Evolutionary conservation across 2,329 filamentous ascomycete genomes (phyloP).

Genomic region (Periglandula ipomoeae): DNA sequence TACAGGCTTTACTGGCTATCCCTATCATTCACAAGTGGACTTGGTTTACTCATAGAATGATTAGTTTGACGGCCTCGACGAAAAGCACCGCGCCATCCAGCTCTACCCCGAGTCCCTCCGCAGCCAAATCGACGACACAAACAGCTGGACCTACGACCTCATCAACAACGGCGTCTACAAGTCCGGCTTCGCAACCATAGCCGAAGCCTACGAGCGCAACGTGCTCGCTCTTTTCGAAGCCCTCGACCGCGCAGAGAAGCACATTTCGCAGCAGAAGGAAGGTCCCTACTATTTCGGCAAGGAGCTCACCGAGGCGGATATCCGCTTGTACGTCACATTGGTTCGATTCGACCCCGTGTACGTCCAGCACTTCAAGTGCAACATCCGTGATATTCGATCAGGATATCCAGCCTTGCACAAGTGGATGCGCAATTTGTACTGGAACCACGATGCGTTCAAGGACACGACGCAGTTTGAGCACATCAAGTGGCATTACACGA

Average conservation of each 20-base stretch:
- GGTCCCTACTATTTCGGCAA: slow-evolving; percentile 70
- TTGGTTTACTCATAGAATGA: too few species aligned
- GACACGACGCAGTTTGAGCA: slow-evolving; percentile 88
- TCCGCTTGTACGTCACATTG: slow-evolving; percentile 64
- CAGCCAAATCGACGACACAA: slow-evolving; percentile 62
- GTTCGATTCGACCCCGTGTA: slow-evolving; percentile 71
- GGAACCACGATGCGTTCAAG: slow-evolving; percentile 68
- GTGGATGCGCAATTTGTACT: slow-evolving; percentile 81
- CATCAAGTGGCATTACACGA: slow-evolving; percentile 72
- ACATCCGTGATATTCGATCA: slow-evolving; percentile 72
- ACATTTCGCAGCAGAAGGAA: slow-evolving; percentile 40
- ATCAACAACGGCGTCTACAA: slow-evolving; percentile 68
- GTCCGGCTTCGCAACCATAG: slow-evolving; percentile 75
- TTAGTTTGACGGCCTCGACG: slow-evolving; percentile 61
- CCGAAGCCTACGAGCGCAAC: slow-evolving; percentile 72
- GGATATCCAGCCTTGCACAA: slow-evolving; percentile 74
- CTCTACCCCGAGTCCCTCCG: slow-evolving; percentile 60
- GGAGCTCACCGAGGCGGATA: slow-evolving; percentile 70
- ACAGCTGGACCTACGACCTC: slow-evolving; percentile 70
- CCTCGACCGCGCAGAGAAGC: slow-evolving; percentile 66
- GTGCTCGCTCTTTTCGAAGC: slow-evolving; percentile 63
- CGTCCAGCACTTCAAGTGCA: slow-evolving; percentile 84
- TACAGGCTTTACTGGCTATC: too few species aligned
- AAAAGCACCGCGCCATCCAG: slow-evolving; percentile 49
- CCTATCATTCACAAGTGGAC: too few species aligned